Percentiles rank a stretch among this genome's conserved stretches.
Conservation (phyloP, 805 yeast genomes). For the Zygosaccharomyces bisporus region DNA sequence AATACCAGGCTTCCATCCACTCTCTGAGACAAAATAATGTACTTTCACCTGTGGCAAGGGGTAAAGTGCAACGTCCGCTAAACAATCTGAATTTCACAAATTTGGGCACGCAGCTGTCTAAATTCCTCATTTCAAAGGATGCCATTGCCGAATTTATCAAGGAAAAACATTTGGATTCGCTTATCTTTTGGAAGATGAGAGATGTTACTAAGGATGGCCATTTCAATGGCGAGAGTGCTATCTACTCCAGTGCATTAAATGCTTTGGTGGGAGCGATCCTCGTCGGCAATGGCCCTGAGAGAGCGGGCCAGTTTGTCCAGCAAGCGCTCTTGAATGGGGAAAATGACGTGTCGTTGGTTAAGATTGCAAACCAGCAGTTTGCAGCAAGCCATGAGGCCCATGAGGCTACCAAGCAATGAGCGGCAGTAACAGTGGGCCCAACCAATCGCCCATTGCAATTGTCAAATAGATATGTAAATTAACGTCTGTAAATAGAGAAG, state of each 20-base stretch:
- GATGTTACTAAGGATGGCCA: constrained; percentile 44
- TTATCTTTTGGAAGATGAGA: constrained; percentile 66
- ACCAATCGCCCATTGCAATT: no score
- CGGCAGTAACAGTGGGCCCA: no score
- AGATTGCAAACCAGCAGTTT: constrained; percentile 16
- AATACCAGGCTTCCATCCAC: constrained; percentile 38
- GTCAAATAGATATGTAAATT: constrained; percentile 1
- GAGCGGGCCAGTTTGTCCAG: constrained; percentile 55
- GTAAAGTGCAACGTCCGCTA: constrained; percentile 35
- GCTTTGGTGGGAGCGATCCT: constrained; percentile 70
- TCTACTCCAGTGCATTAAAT: constrained; percentile 50
- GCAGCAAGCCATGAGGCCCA: not conserved
- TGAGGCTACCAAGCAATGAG: no score
- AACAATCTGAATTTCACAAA: constrained; percentile 53
- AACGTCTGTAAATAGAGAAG: constrained; percentile 9
- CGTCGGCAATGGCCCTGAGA: constrained; percentile 53
- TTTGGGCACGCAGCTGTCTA: constrained; percentile 55
- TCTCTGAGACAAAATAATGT: constrained; percentile 28
- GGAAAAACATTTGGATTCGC: constrained; percentile 44
- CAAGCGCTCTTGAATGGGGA: constrained; percentile 44
- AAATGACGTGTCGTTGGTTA: constrained; percentile 19
- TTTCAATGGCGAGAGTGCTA: constrained; percentile 53
- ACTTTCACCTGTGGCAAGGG: constrained; percentile 12
- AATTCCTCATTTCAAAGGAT: constrained; percentile 48
- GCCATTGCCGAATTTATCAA: constrained; percentile 52